phyloP scores from a whole-genome alignment of 768 basidiomycete genomes.

The Boletus rubropictus region DNA sequence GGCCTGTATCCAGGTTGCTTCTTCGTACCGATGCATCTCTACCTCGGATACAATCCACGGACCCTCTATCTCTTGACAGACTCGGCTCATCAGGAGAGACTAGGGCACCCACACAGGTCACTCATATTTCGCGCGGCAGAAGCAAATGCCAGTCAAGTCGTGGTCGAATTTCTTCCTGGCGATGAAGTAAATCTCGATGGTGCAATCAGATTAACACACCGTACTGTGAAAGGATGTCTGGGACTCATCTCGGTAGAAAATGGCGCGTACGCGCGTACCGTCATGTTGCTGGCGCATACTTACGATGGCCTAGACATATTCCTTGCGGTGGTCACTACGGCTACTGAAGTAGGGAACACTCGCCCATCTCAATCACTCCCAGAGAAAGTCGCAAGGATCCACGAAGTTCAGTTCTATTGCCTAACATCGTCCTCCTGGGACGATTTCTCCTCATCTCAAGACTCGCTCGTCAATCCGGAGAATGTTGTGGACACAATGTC shows the following conservation, averaged over 20 bases:
- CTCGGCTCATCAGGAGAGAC: slow-evolving; percentile 51
- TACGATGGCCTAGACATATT: slow-evolving; percentile 59
- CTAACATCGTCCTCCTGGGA: slow-evolving; percentile 84
- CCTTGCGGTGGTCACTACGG: slow-evolving; percentile 72
- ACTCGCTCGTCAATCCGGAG: slow-evolving; percentile 55
- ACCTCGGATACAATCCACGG: slow-evolving; percentile 63
- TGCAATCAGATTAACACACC: slow-evolving; percentile 61
- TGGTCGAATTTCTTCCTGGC: slow-evolving; percentile 81
- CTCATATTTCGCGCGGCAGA: slow-evolving; percentile 69
- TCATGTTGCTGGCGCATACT: slow-evolving; percentile 3
- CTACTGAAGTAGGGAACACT: slow-evolving; percentile 70
- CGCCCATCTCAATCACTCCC: slow-evolving; percentile 50
- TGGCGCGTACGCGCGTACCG: slow-evolving; percentile 38
- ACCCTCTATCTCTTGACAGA: slow-evolving; percentile 69
- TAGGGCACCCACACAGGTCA: slow-evolving; percentile 54
- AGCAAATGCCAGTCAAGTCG: slow-evolving; percentile 51
- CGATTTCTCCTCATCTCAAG: slow-evolving; percentile 49
- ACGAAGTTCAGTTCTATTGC: slow-evolving; percentile 86
- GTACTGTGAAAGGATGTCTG: slow-evolving; percentile 75
- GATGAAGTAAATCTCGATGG: slow-evolving; percentile 63
- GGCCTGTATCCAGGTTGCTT: not conserved
- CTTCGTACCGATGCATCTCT: slow-evolving; percentile 57
- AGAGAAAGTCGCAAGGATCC: slow-evolving; percentile 75
- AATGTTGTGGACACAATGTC: slow-evolving; percentile 38
- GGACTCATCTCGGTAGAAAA: slow-evolving; percentile 73